A percentile compares a stretch with the other conserved stretches of the same genome.
These are phyloP conservation scores for Mycena albidolilacea DNA, from an alignment of 768 basidiomycete genomes.

Conservation along the genomic window DNA sequence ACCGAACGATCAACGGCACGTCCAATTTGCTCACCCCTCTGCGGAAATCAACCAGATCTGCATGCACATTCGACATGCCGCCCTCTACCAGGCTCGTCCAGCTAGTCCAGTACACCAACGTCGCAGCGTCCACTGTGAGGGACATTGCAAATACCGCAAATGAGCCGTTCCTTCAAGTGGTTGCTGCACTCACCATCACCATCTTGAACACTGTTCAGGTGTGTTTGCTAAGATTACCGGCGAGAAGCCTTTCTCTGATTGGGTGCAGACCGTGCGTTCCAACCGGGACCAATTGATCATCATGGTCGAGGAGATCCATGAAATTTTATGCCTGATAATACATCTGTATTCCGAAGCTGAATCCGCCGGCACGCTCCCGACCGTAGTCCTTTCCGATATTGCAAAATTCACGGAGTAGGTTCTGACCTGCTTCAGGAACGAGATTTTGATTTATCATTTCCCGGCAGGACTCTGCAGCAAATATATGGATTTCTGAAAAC, in stretches of 20 bases:
- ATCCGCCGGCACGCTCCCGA: not conserved
- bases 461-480: not conserved
- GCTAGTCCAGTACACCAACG: constrained; percentile 1
- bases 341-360: not conserved
- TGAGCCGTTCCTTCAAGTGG: constrained; percentile 2
- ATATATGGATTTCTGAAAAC: not conserved
- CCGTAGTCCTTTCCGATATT: not conserved
- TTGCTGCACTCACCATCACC: not conserved
- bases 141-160: not conserved
- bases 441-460: not conserved
- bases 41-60: no score
- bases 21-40: no score
- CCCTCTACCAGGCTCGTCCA: no score
- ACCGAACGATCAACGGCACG: no score
- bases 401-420: not conserved
- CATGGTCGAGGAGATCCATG: constrained; percentile 4
- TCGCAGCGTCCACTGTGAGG: constrained; percentile 3
- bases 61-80: no score
- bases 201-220: constrained; percentile 7
- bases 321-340: not conserved
- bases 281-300: not conserved
- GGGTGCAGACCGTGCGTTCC: not conserved
- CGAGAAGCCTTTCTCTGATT: not conserved
- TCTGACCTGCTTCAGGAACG: not conserved
- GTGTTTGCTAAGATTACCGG: not conserved